A percentile compares a stretch with the other conserved stretches of the same genome.
Conservation (phyloP, 768 basidiomycete genomes). For the Mycena vulgaris region DNA sequence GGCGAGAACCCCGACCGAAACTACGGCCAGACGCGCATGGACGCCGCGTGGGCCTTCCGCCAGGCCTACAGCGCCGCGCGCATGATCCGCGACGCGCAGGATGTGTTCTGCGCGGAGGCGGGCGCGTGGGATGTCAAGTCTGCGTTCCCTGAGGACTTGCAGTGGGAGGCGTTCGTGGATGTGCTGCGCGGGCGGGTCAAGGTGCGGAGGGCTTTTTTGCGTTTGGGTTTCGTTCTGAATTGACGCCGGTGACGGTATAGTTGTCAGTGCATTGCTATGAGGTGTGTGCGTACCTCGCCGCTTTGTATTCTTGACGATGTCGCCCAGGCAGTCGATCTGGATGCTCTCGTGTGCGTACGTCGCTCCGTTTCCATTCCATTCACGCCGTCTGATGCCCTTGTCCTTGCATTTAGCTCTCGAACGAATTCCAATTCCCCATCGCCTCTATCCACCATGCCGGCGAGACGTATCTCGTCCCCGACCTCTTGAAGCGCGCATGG, state of each 20-base stretch:
- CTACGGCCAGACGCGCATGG: conserved; percentile 70
- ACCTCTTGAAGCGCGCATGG: conserved; percentile 79
- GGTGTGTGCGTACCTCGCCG: conserved; percentile 37
- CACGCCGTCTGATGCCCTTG: neutral
- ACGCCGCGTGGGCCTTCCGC: conserved; percentile 78
- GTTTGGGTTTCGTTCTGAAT: neutral
- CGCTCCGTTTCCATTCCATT: too few relatives aligned
- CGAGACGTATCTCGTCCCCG: conserved; percentile 87
- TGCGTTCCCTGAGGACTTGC: conserved; percentile 76
- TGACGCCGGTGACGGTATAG: conserved; percentile 35
- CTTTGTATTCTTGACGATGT: neutral
- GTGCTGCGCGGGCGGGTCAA: conserved; percentile 83
- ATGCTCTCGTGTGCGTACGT: conserved; percentile 69
- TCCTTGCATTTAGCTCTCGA: conserved; percentile 65
- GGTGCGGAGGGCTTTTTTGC: conserved; percentile 53
- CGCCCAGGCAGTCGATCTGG: conserved; percentile 75
- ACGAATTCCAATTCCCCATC: conserved; percentile 86
- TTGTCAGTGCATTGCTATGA: conserved; percentile 63
- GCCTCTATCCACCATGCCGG: conserved; percentile 86
- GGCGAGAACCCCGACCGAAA: conserved; percentile 69
- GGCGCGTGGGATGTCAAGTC: conserved; percentile 59
- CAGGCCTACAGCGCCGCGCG: conserved; percentile 79
- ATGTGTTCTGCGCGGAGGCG: conserved; percentile 71
- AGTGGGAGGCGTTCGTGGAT: conserved; percentile 82
- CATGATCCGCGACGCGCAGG: conserved; percentile 75